phyloP scores from a whole-genome alignment of 768 basidiomycete genomes.

The Vararia minispora region DNA sequence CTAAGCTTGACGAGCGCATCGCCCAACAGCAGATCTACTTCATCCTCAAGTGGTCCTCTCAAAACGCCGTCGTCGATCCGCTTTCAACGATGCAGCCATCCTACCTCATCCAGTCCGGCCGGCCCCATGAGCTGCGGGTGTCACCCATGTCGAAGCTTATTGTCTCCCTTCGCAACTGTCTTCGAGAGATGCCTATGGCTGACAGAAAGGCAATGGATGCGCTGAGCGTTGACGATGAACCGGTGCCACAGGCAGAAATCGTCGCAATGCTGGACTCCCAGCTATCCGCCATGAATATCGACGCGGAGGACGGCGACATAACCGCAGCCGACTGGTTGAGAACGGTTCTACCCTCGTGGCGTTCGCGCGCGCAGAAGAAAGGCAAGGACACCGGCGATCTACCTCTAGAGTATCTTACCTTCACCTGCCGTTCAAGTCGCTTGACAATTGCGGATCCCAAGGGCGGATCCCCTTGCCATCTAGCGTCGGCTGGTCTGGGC shows the following conservation, averaged over 20 bases:
- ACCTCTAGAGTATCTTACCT: too few relatives aligned
- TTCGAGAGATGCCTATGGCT: constrained; percentile 30
- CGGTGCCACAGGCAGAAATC: constrained; percentile 9
- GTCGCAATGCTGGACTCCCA: constrained; percentile 7
- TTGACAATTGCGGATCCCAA: too few relatives aligned
- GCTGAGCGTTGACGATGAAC: constrained; percentile 12
- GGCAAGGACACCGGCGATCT: too few relatives aligned
- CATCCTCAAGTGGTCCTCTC: constrained; percentile 40
- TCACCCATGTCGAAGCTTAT: constrained; percentile 67
- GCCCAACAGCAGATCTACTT: constrained; percentile 31
- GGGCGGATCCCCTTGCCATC: too few relatives aligned
- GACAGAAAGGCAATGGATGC: constrained; percentile 18
- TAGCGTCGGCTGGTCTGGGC: too few relatives aligned
- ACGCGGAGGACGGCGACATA: too few relatives aligned
- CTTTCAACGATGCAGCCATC: constrained; percentile 79
- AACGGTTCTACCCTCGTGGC: too few relatives aligned
- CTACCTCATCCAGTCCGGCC: constrained; percentile 67
- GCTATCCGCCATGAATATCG: constrained; percentile 5
- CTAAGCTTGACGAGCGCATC: too few relatives aligned
- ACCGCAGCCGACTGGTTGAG: too few relatives aligned
- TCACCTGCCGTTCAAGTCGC: too few relatives aligned
- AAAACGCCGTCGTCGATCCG: constrained; percentile 51
- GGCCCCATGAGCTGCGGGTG: constrained; percentile 54
- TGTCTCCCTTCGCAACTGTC: constrained; percentile 62
- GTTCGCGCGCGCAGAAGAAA: too few relatives aligned